Conservation (phyloP, 331 rosid species). For the Prunus yedoensis region DNA sequence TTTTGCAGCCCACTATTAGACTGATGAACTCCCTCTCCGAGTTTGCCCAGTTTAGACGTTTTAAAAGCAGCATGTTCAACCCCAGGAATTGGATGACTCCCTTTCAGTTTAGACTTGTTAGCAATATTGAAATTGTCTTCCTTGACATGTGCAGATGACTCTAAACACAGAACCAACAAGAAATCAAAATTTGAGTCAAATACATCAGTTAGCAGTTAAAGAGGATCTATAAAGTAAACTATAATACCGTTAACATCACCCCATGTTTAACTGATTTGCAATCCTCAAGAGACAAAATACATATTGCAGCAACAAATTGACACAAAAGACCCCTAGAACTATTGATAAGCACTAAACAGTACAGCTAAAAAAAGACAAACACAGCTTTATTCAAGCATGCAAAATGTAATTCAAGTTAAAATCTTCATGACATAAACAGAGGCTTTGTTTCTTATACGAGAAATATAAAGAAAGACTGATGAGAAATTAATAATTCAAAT, state of each 20-base stretch:
- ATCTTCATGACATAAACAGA: neutral
- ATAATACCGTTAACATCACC: neutral
- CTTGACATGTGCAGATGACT: slow-evolving; percentile 51
- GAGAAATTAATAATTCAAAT: neutral
- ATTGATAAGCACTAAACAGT: neutral
- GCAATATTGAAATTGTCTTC: slow-evolving; percentile 42
- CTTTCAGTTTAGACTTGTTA: slow-evolving; percentile 53
- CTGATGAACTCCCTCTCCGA: slow-evolving; percentile 41
- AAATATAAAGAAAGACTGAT: neutral
- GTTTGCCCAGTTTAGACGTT: slow-evolving; percentile 42
- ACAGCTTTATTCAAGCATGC: neutral
- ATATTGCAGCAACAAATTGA: neutral
- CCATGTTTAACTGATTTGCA: slow-evolving; percentile 3
- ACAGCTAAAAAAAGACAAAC: slow-evolving; percentile 2
- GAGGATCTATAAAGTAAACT: neutral
- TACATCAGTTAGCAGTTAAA: slow-evolving; percentile 2
- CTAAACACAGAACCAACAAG: slow-evolving; percentile 40
- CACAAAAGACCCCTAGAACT: neutral
- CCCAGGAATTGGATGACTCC: slow-evolving; percentile 37
- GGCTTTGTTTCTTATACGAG: neutral
- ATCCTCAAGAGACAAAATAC: neutral
- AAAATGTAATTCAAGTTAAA: neutral
- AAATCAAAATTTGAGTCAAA: slow-evolving; percentile 24
- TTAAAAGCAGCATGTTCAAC: slow-evolving; percentile 37
- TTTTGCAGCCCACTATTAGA: slow-evolving; percentile 50